These are phyloP conservation scores for Cornus suecica DNA, from an alignment of 148 eudicot genomes.

Conservation along the genomic window DNA sequence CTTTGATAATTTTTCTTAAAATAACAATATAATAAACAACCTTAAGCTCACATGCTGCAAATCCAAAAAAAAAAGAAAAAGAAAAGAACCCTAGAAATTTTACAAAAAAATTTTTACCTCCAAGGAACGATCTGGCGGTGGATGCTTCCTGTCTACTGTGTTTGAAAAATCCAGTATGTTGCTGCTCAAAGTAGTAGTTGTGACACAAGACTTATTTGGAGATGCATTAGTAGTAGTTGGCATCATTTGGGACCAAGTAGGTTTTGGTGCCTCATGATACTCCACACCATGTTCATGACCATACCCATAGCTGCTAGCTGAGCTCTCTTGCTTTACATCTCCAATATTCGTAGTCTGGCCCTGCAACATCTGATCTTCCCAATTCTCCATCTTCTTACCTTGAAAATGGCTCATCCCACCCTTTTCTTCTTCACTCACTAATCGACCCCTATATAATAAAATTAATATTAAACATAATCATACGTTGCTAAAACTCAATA, in stretches of 20 bases:
- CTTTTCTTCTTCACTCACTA: conserved; percentile 50
- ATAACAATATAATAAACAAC: too few relatives aligned
- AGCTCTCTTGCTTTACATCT: conserved; percentile 53
- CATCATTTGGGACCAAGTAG: conserved; percentile 48
- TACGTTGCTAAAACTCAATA: neutral
- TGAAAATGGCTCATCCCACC: conserved; percentile 22
- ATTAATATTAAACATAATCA: conserved; percentile 2
- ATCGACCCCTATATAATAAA: conserved; percentile 55
- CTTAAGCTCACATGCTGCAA: neutral
- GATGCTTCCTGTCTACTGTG: conserved; percentile 34
- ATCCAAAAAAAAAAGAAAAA: too few relatives aligned
- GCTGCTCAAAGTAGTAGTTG: conserved; percentile 33
- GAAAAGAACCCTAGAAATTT: neutral
- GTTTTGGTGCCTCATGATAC: conserved; percentile 20
- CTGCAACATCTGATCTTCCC: conserved; percentile 53
- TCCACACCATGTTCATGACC: conserved; percentile 21
- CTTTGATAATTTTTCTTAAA: neutral
- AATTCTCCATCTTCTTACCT: conserved; percentile 49
- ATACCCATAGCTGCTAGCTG: conserved; percentile 27
- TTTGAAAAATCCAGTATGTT: conserved; percentile 59
- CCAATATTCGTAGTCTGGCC: conserved; percentile 11
- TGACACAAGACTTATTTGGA: conserved; percentile 61
- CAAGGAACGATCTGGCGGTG: conserved; percentile 42
- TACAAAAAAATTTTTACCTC: conserved; percentile 44
- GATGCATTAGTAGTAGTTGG: conserved; percentile 48